A percentile compares a stretch with the other conserved stretches of the same genome.
Evolutionary conservation across 1,139 yeast species (phyloP).

Genomic region (Kodamaea sp.): DNA sequence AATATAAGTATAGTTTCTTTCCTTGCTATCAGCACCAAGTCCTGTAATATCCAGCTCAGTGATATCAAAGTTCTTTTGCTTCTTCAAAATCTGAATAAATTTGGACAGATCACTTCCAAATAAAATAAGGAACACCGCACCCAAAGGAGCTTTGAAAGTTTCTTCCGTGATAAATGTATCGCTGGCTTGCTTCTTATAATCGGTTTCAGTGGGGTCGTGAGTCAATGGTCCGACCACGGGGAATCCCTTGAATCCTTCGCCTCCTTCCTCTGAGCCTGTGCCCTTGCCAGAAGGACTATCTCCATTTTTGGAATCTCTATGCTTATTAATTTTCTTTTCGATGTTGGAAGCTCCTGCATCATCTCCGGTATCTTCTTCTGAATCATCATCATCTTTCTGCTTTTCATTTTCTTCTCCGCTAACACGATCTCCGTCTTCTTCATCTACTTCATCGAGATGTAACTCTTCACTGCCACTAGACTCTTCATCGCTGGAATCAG

Average conservation of each 20-base stretch:
- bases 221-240: slow-evolving; percentile 40
- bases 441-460: slow-evolving; percentile 9
- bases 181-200: slow-evolving; percentile 52
- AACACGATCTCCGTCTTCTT: slow-evolving; percentile 6
- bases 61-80: slow-evolving; percentile 74
- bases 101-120: slow-evolving; percentile 75
- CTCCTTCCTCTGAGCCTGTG: slow-evolving; percentile 6
- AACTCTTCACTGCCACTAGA: slow-evolving; percentile 6
- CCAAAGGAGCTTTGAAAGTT: slow-evolving; percentile 71
- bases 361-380: slow-evolving; percentile 4
- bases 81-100: slow-evolving; percentile 53
- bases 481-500: slow-evolving; percentile 3
- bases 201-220: slow-evolving; percentile 39
- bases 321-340: slow-evolving; percentile 8
- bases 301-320: slow-evolving; percentile 2
- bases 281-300: slow-evolving; percentile 2
- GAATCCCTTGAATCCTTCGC: slow-evolving; percentile 34
- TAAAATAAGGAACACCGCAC: slow-evolving; percentile 66
- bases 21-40: slow-evolving; percentile 27
- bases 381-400: slow-evolving; percentile 8
- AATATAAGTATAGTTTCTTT: slow-evolving; percentile 66
- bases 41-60: slow-evolving; percentile 49
- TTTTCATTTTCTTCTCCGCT: slow-evolving; percentile 4
- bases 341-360: slow-evolving; percentile 11
- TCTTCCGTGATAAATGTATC: slow-evolving; percentile 70